Percentiles rank a stretch among this genome's conserved stretches.
phyloP scores from a whole-genome alignment of 2,329 filamentous ascomycete species.

The Ceratocystis cacaofunesta region DNA sequence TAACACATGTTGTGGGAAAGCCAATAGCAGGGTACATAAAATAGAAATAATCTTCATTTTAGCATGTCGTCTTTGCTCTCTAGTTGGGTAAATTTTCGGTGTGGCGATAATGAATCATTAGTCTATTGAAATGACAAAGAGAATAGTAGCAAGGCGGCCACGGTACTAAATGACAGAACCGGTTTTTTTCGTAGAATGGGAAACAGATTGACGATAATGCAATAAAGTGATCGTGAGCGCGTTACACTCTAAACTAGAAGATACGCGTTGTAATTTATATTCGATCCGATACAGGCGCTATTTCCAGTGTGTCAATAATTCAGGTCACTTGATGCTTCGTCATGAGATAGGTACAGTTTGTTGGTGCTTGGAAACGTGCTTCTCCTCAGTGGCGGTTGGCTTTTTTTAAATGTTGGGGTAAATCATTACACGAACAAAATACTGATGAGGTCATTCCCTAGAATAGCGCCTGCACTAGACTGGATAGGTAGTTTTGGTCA shows the following conservation, averaged over 20 bases:
- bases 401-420: constrained; percentile 9
- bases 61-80: background rate
- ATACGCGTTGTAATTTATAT: background rate
- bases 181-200: background rate
- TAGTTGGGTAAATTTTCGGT: background rate
- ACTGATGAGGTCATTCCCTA: background rate
- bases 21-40: constrained; percentile 5
- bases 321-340: constrained; percentile 2
- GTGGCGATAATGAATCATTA: background rate
- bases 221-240: background rate
- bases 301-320: background rate
- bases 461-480: background rate
- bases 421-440: constrained; percentile 1
- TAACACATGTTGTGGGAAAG: background rate
- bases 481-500: background rate
- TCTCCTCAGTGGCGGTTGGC: constrained; percentile 2
- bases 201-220: background rate
- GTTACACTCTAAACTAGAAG: background rate
- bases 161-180: background rate
- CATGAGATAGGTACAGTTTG: background rate
- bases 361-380: constrained; percentile 6
- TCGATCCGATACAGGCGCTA: too few relatives aligned
- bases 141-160: background rate
- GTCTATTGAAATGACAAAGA: background rate
- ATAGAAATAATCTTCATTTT: constrained; percentile 9